These are phyloP conservation scores for Dactylella cylindrospora DNA, from an alignment of 2,329 filamentous ascomycete species.

Conservation along the genomic window DNA sequence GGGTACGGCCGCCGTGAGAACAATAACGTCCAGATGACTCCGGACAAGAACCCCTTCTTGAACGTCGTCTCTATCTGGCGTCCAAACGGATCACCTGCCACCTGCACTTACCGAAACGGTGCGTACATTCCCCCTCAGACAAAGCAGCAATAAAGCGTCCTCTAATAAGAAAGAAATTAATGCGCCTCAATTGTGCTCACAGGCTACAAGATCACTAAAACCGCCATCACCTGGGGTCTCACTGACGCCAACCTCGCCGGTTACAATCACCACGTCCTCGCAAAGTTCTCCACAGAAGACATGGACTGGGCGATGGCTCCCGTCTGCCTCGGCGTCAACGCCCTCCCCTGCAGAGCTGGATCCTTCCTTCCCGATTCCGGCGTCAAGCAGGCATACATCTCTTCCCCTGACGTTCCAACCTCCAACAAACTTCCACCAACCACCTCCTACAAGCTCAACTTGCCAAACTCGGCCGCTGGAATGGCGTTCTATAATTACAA, in stretches of 20 bases:
- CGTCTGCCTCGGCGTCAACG: conserved; percentile 17
- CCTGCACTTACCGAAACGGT: conserved; percentile 25
- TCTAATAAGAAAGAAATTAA: too few relatives aligned
- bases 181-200: too few relatives aligned
- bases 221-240: conserved; percentile 18
- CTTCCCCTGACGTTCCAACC: conserved; percentile 18
- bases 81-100: background rate
- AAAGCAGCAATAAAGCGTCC: too few relatives aligned
- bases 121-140: background rate
- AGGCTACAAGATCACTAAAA: conserved; percentile 30
- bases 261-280: conserved; percentile 22
- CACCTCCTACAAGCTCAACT: conserved; percentile 3
- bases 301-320: conserved; percentile 30
- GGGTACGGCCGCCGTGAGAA: conserved; percentile 18
- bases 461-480: conserved; percentile 1
- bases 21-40: conserved; percentile 16
- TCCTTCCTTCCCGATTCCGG: conserved; percentile 24
- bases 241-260: conserved; percentile 5
- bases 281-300: conserved; percentile 2
- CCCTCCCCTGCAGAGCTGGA: conserved; percentile 4
- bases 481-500: conserved; percentile 16
- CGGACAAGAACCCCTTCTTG: conserved; percentile 11
- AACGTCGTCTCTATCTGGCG: conserved; percentile 16
- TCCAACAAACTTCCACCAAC: conserved; percentile 1
- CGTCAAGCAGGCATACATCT: conserved; percentile 8